A percentile compares a stretch with the other conserved stretches of the same genome.
phyloP scores from a whole-genome alignment of 208 protist genomes.

The Phytomonas francai region DNA sequence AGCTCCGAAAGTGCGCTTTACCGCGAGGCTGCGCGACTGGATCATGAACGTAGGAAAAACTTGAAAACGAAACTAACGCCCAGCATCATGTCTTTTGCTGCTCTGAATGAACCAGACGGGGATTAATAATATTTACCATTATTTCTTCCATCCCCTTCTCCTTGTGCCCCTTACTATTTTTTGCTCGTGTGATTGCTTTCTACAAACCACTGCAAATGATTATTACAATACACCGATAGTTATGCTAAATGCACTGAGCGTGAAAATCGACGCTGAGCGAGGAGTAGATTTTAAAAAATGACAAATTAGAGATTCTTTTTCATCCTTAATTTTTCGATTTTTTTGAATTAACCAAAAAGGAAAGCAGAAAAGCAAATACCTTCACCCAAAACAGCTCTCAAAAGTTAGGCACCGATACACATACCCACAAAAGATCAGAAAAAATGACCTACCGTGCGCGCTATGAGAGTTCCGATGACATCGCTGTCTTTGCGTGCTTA shows the following conservation, averaged over 20 bases:
- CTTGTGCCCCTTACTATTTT: background rate
- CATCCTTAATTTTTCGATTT: slow-evolving; percentile 17
- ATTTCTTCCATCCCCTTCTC: background rate
- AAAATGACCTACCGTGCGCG: slow-evolving; percentile 91
- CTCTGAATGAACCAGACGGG: slow-evolving; percentile 79
- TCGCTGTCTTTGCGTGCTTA: slow-evolving; percentile 98
- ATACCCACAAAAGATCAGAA: slow-evolving; percentile 9
- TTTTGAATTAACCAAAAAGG: background rate
- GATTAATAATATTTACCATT: slow-evolving; percentile 24
- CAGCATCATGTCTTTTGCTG: slow-evolving; percentile 61
- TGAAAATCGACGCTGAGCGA: background rate
- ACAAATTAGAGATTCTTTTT: background rate
- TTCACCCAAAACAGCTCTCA: background rate
- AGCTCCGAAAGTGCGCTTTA: slow-evolving; percentile 72
- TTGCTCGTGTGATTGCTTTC: background rate
- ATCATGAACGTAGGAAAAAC: slow-evolving; percentile 38
- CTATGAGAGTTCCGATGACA: slow-evolving; percentile 99
- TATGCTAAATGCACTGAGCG: background rate
- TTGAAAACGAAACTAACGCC: slow-evolving; percentile 38
- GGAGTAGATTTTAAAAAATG: background rate
- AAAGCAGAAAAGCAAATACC: background rate
- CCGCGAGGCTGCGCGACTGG: slow-evolving; percentile 55
- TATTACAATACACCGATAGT: background rate
- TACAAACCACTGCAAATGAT: background rate
- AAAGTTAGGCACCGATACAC: slow-evolving; percentile 3